Base-by-base conservation (phyloP, 495 filamentous ascomycete genomes). In the Aspergillus steynii region DNA sequence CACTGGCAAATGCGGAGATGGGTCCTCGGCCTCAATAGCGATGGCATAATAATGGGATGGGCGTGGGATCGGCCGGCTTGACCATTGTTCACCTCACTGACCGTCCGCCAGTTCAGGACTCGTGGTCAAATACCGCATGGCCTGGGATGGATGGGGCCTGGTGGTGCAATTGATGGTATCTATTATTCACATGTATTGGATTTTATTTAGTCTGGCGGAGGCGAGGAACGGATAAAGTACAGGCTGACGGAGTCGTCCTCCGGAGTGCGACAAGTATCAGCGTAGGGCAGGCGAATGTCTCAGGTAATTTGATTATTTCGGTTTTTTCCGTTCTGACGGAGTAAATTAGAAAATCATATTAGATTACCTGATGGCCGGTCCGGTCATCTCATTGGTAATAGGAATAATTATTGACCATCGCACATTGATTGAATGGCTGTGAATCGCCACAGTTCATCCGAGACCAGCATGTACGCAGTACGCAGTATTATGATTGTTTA, bases 391-490 rank as follows among this genome's bases (percentile, higher is more conserved):
- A 42, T 42, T 42, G 37, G 37, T 42, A 42, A 42, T 14, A 15
- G 9, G 12, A 42, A 42, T 42, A 42, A 42, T 3, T 42, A 12
- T 42, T 15, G 37, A 42, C 1, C 37, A 42, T 42, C 12, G 37
- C 12, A 42, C 37, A 42, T 42, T 53, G 51, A 51, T 51, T 51
- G 50, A 51, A 12, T 51, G 50, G 9, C 29, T 27, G 26, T 55
- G 53, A 55, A 55, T 55, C 46, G 53, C 34, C 53, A 55, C 53
- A 45, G 34, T 55, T 55, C 37, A 55, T 55, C 53, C 53, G 53
- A 55, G 53, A 47, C 53, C 20, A 45, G 37, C 9, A 42, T 45
- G 37, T 55, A 55, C 37, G 1, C 1, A 42, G 12, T 15, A 14
- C 5, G 5, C 10, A 42, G 37, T 42, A 34, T 34, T 34, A 34